These are phyloP conservation scores for Capsella bursapastoris DNA, from an alignment of 345 rosid genomes.

Conservation along the genomic window DNA sequence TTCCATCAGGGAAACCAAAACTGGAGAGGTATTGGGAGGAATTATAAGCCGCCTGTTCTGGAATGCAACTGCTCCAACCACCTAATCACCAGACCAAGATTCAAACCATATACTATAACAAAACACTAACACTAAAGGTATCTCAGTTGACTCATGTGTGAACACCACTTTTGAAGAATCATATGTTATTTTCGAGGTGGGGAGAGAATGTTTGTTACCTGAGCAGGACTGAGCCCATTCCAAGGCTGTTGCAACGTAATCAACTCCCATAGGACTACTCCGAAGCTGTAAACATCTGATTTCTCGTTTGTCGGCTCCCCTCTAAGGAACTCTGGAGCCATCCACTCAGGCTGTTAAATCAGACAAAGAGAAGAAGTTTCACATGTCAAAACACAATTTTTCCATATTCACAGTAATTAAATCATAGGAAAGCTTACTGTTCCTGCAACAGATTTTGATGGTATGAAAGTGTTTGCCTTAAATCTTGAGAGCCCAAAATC, in stretches of 20 bases:
- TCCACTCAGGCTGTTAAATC: slow-evolving; percentile 96
- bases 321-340: slow-evolving; percentile 99
- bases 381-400: slow-evolving; percentile 33
- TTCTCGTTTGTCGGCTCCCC: slow-evolving; percentile 98
- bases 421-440: slow-evolving; percentile 62
- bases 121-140: not conserved
- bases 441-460: slow-evolving; percentile 98
- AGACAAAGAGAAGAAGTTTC: slow-evolving; percentile 51
- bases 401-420: slow-evolving; percentile 21
- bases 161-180: not conserved
- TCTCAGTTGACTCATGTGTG: not conserved
- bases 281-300: slow-evolving; percentile 93
- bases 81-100: slow-evolving; percentile 51
- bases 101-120: slow-evolving; percentile 1
- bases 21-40: slow-evolving; percentile 76
- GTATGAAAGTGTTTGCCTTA: slow-evolving; percentile 82
- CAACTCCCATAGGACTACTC: slow-evolving; percentile 94
- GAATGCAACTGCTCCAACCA: slow-evolving; percentile 99
- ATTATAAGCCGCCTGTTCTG: slow-evolving; percentile 86
- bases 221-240: slow-evolving; percentile 92
- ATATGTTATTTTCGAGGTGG: not conserved
- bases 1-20: slow-evolving; percentile 87
- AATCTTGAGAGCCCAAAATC: slow-evolving; percentile 98
- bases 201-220: slow-evolving; percentile 58
- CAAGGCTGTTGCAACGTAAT: slow-evolving; percentile 92